Percentiles rank a stretch among this genome's conserved stretches.
Evolutionary conservation across 2,329 filamentous ascomycete genomes (phyloP).

Genomic region (Xylaria sp.): DNA sequence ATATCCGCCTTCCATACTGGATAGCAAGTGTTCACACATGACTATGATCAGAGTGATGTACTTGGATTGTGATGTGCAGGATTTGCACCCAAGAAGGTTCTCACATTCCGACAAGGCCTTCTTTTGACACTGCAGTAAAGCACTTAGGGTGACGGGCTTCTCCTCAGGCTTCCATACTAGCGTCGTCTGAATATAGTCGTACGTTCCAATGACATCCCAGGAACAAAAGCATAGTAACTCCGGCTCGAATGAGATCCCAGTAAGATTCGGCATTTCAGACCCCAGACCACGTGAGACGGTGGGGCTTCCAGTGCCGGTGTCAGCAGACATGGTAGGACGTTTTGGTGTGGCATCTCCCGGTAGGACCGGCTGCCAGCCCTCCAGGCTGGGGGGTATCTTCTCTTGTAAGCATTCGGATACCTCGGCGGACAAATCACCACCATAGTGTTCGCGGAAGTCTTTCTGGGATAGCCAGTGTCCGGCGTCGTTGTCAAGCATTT

Average conservation of each 20-base stretch:
- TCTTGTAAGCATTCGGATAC: slow-evolving; percentile 6
- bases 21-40: slow-evolving; percentile 8
- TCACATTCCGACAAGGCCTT: slow-evolving; percentile 11
- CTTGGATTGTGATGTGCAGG: slow-evolving; percentile 5
- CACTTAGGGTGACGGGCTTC: not conserved
- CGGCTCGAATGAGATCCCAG: slow-evolving; percentile 1
- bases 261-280: not conserved
- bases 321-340: not conserved
- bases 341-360: slow-evolving; percentile 1
- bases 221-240: slow-evolving; percentile 5
- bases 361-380: not conserved
- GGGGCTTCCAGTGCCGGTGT: slow-evolving; percentile 4
- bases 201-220: slow-evolving; percentile 4
- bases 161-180: slow-evolving; percentile 1
- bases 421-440: not conserved
- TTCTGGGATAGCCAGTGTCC: slow-evolving; percentile 11
- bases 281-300: not conserved
- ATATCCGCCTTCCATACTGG: slow-evolving; percentile 3
- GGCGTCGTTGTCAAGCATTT: not conserved
- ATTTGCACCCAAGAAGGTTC: slow-evolving; percentile 6
- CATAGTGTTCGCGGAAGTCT: not conserved
- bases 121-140: not conserved
- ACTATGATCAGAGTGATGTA: slow-evolving; percentile 16
- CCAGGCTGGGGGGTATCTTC: not conserved
- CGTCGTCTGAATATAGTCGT: slow-evolving; percentile 12